A percentile compares a stretch with the other conserved stretches of the same genome.
Evolutionary conservation across 768 basidiomycete species (phyloP).

Genomic region (Tricholoma hemisulphureum): DNA sequence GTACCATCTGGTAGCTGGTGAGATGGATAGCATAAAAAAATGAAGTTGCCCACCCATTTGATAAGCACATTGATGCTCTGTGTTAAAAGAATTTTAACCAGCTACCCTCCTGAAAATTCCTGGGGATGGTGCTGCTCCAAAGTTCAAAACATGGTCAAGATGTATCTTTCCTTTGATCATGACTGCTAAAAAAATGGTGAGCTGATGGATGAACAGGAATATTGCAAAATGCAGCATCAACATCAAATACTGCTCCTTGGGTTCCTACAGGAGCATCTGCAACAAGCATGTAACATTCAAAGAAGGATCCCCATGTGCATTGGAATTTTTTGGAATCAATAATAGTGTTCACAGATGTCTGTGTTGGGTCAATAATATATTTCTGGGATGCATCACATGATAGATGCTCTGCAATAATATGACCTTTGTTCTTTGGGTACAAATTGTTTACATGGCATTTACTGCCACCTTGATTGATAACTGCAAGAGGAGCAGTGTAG

Average conservation of each 20-base stretch:
- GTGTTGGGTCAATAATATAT: background rate
- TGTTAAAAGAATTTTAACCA: slow-evolving; percentile 14
- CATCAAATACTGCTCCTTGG: slow-evolving; percentile 4
- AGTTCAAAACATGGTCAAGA: slow-evolving; percentile 12
- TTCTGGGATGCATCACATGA: background rate
- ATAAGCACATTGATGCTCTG: slow-evolving; percentile 17
- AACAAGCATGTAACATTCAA: slow-evolving; percentile 3
- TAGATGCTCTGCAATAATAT: background rate
- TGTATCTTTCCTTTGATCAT: slow-evolving; percentile 1
- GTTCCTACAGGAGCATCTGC: slow-evolving; percentile 2
- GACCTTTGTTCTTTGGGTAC: slow-evolving; percentile 3
- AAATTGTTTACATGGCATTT: slow-evolving; percentile 27
- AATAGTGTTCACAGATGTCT: slow-evolving; percentile 1
- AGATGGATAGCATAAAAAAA: slow-evolving; percentile 26
- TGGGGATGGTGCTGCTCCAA: slow-evolving; percentile 25
- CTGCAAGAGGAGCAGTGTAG: slow-evolving; percentile 24
- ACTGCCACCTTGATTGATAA: slow-evolving; percentile 20
- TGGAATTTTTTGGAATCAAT: slow-evolving; percentile 2
- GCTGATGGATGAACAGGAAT: background rate
- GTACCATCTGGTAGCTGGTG: background rate
- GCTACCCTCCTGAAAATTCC: slow-evolving; percentile 31
- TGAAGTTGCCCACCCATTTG: slow-evolving; percentile 39
- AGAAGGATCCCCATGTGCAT: slow-evolving; percentile 9
- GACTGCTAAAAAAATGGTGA: background rate
- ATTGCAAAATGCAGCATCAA: slow-evolving; percentile 2